A percentile compares a stretch with the other conserved stretches of the same genome.
These are phyloP conservation scores for Apiotrichum brassicae DNA, from an alignment of 1,284 basidiomycete genomes.

Conservation along the genomic window DNA sequence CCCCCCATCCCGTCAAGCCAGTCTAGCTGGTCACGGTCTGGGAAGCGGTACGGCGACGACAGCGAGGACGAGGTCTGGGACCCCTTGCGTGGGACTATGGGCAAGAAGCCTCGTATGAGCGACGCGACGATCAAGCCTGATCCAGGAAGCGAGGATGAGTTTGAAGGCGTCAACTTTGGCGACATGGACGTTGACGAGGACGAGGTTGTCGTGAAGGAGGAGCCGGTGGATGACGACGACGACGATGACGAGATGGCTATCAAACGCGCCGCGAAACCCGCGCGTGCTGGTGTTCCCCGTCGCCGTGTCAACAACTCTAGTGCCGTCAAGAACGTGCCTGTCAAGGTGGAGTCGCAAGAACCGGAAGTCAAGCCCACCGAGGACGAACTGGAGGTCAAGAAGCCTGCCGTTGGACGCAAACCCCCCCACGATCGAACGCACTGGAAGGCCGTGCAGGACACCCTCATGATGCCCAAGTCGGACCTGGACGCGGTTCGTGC, in stretches of 20 bases:
- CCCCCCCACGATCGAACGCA: conserved; percentile 50
- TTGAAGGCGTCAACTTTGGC: conserved; percentile 21
- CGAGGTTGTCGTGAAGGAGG: conserved; percentile 32
- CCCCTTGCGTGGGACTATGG: conserved; percentile 25
- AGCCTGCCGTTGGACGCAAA: conserved; percentile 29
- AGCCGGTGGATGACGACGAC: conserved; percentile 45
- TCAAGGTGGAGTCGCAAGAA: conserved; percentile 43
- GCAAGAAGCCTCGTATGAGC: conserved; percentile 40
- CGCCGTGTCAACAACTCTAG: conserved; percentile 46
- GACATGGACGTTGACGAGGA: conserved; percentile 27
- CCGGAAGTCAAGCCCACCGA: conserved; percentile 13
- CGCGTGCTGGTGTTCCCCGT: conserved; percentile 21
- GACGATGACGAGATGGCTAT: conserved; percentile 36
- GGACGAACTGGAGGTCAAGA: conserved; percentile 22
- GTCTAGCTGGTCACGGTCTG: conserved; percentile 50
- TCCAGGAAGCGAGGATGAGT: conserved; percentile 17
- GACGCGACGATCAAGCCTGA: conserved; percentile 33
- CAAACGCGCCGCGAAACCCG: conserved; percentile 12
- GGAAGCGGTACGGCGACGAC: conserved; percentile 34
- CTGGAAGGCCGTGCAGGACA: conserved; percentile 70
- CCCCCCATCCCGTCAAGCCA: conserved; percentile 42
- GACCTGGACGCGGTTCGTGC: conserved; percentile 44
- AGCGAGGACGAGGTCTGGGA: conserved; percentile 47
- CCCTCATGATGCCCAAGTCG: conserved; percentile 26
- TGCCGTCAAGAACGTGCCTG: conserved; percentile 45